Base-by-base conservation (phyloP, 179 eudicot genomes). In the Silene vulgaris region DNA sequence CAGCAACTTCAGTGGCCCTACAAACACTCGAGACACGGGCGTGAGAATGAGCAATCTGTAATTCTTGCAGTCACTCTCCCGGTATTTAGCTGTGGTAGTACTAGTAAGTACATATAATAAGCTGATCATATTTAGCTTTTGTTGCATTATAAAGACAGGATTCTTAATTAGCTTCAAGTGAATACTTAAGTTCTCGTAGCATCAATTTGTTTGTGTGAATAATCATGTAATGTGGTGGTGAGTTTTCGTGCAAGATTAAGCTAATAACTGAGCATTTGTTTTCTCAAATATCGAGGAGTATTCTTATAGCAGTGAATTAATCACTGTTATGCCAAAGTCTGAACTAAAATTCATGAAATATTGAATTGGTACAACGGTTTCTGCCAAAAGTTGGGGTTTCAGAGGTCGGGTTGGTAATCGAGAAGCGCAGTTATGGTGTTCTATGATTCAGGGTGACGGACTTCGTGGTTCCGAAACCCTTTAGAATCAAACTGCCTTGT, bases 1-100 rank as follows among this genome's bases (percentile, higher is more conserved):
- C n/a, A 85, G 81, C 71, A 86, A 54, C 21, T 72, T 68, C 77
- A 32, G 78, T 48, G 52, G 60, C 19, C 81, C 91, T 21, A 12
- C 77, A 14, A 75, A 74, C 37, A 75, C 59, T 13, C 72, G 85
- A 20, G 94, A 88, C 76, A 70, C 87, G 50, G 98, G 98, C 50
- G 84, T 92, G 75, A 80, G 96, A 76, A 89, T 92, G 98, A 82
- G 90, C 62, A 70, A 85, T 70, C 76, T 85, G 12, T 85, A 78
- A 74, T 9, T 66, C 61, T 43, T 9, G 8, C 37, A 20, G 20
- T 54, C 50, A 20, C 5, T 37, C 28, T 20, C 59, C 29, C 29
- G 7, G 30, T 45, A 68, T 74, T 61, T 60, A 23, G 26, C 26
- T 0, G 26, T 23, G 1, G n/a, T n/a, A 23, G 26, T 23, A 23